Base-by-base conservation (phyloP, 768 basidiomycete genomes). In the Tricholoma furcatifolium region DNA sequence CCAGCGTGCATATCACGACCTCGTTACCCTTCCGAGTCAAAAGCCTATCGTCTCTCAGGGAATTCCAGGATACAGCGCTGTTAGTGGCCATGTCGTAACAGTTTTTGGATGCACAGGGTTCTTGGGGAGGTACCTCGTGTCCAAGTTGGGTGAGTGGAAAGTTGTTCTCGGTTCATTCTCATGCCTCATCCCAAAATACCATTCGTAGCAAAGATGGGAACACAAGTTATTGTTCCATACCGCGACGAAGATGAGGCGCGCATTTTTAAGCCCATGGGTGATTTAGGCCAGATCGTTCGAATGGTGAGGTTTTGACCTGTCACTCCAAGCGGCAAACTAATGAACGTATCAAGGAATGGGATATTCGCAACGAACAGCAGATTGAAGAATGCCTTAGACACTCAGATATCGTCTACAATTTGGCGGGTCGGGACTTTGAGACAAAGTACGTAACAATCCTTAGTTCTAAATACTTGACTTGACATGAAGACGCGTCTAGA, bases 91-190 rank as follows among this genome's bases (percentile, higher is more conserved):
- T 71, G 82, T 87, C 34, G 96, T 88, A 38, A 99, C 97, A 14
- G 95, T 98, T 45, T 98, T 99, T 77, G 97, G 97, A 20, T 90
- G 87, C 67, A 97, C 95, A 3, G 92, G 95, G 5, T 98, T 98
- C 69, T 74, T 99, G 53, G 97, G 96, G 41, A 78, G 94, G 65
- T 98, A 98, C 70, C 76, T 98, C 40, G 91, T 98, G 36, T 82
- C 88, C 30, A 98, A 98, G 76, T 82, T 99, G 11, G 94, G 93
- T 93, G 64, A 60, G 84, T 67, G 35, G 27, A 21, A 14, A 14
- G 15, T 48, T 45, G 44, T 39, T 40, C 34, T 51, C 20, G 55
- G 45, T 18, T 27, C n/a, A 18, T 15, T 21, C 9, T 31, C 20
- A 31, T 43, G 27, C 27, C 52, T 61, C 45, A 56, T 50, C 17